These are phyloP conservation scores for Pythium phragmitis DNA, from an alignment of 352 stramenopile species.

Conservation along the genomic window DNA sequence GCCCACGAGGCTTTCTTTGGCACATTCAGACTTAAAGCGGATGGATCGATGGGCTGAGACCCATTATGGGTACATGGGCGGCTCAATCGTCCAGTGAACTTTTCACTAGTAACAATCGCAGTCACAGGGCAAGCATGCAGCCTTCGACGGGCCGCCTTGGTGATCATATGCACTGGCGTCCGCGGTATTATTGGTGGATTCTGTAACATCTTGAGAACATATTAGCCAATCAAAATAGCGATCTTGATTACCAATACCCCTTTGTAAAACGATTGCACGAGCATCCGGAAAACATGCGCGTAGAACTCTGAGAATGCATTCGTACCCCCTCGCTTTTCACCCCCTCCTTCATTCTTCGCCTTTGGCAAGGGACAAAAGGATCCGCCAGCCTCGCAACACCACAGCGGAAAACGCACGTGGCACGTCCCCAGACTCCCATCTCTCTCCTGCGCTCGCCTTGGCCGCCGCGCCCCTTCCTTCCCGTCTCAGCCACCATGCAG, in stretches of 20 bases:
- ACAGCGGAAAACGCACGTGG: constrained; percentile 12
- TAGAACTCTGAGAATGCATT: neutral
- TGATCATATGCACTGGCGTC: no score
- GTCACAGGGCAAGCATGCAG: no score
- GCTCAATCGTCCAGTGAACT: no score
- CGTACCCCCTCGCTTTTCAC: neutral
- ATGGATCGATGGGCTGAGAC: no score
- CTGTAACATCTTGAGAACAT: neutral
- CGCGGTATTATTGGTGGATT: no score
- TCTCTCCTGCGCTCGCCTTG: neutral
- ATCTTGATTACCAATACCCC: neutral
- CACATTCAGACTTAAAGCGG: no score
- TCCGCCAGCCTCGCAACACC: neutral
- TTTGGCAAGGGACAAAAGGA: neutral
- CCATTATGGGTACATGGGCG: no score
- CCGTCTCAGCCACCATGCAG: constrained; percentile 17
- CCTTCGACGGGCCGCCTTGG: no score
- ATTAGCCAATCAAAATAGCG: neutral
- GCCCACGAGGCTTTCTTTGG: no score
- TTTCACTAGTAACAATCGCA: no score
- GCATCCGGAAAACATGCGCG: neutral
- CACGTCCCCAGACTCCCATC: neutral
- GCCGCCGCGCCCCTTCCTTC: neutral
- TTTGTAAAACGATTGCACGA: neutral
- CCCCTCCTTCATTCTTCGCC: neutral